A percentile compares a stretch with the other conserved stretches of the same genome.
Evolutionary conservation across 2,329 filamentous ascomycete genomes (phyloP).

Genomic region (Alternaria viburni): DNA sequence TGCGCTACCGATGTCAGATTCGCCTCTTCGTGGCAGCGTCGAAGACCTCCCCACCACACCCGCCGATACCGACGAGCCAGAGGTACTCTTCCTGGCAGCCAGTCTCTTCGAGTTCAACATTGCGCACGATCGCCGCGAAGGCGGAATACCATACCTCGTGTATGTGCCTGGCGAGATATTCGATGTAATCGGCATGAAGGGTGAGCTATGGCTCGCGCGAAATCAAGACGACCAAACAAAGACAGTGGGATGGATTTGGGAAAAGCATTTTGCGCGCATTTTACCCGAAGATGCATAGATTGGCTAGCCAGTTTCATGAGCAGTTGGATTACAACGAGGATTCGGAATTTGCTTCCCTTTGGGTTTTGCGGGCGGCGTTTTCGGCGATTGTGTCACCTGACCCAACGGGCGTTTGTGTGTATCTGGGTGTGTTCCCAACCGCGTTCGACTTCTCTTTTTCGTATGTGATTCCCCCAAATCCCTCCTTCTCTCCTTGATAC

Average conservation of each 20-base stretch:
- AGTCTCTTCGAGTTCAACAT: constrained; percentile 98
- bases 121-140: constrained; percentile 87
- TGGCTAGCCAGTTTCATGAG: neutral
- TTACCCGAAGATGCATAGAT: constrained; percentile 43
- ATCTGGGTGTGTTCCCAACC: neutral
- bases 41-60: constrained; percentile 39
- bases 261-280: constrained; percentile 79
- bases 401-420: constrained; percentile 1
- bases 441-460: neutral
- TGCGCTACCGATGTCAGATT: constrained; percentile 79
- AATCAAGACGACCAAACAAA: constrained; percentile 89
- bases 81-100: constrained; percentile 87
- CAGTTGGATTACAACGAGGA: neutral
- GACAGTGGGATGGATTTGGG: constrained; percentile 97
- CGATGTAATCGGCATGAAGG: constrained; percentile 87
- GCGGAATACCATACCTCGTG: constrained; percentile 92
- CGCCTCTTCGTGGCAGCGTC: constrained; percentile 31
- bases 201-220: constrained; percentile 95
- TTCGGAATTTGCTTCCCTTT: neutral
- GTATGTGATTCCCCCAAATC: constrained; percentile 23
- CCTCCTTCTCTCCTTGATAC: constrained; percentile 1
- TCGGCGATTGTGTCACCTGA: neutral
- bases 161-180: constrained; percentile 87
- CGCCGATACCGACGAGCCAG: constrained; percentile 64
- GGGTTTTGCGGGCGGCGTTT: neutral